Base-by-base conservation (phyloP, 139 green algal genomes). In the Bryopsis sp. region DNA sequence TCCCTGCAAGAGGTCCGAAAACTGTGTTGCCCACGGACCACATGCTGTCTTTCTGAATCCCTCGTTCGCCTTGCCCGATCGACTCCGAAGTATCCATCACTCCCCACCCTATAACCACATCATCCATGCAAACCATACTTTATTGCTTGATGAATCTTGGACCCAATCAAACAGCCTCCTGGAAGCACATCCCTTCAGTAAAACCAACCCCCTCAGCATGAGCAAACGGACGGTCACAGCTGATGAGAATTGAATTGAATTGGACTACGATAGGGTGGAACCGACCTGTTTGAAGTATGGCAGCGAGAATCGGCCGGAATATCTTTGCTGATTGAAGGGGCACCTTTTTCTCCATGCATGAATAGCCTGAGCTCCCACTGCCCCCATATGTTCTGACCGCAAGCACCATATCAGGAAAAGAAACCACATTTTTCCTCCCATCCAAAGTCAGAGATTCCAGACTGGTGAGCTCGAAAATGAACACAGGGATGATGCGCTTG, bases 331-430 rank as follows among this genome's bases (percentile, higher is more conserved):
- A 8, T 5, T 24, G 22, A 26, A 65, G 7, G 4, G 3, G 24
- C 15, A 65, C 31, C 15, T 22, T 39, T 3, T 65, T 39, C 6
- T 6, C 29, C 8, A 3, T 26, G 24, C 58, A 65, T 5, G 26
- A 65, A 31, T 47, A 47, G 8, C 28, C 58, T 39, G 58, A 65
- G 31, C 26, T 5, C 4, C n/a, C 39, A 26, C 4, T 22, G 4
- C 58, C 58, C 28, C 7, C 58, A 22, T 65, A 33, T 65, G 58
- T 32, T 43, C 58, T 31, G 8, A 65, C 58, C 32, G 7, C 31
- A 22, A 65, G 4, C 3, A 65, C 58, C 8, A 65, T 24, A 65
- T 65, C 58, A 39, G 28, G 7, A 26, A 65, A 65, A 24, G 32
- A 11, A 7, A 65, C 31, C 15, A 33, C 28, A 26, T 39, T 15